Percentiles rank a stretch among this genome's conserved stretches.
These are phyloP conservation scores for Hordeum pubiflorum DNA, from an alignment of 202 grass and related monocot genomes.

Conservation along the genomic window DNA sequence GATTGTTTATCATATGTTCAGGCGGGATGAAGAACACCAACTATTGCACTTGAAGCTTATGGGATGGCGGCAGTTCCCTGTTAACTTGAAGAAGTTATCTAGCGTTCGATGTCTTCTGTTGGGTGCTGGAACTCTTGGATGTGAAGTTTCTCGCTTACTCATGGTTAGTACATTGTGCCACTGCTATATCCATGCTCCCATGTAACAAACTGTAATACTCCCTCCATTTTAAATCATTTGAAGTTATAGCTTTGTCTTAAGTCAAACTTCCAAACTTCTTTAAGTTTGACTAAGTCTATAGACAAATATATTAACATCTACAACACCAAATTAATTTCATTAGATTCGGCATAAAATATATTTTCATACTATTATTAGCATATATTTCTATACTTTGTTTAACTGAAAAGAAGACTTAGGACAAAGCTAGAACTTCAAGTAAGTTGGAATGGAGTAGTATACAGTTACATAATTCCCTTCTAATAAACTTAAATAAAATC, in stretches of 20 bases:
- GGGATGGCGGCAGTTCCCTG: conserved; percentile 91
- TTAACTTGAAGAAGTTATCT: conserved; percentile 54
- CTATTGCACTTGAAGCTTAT: conserved; percentile 95
- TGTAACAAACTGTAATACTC: background rate
- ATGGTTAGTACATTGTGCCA: conserved; percentile 48
- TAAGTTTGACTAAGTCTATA: too few relatives aligned
- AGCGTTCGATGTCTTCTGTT: conserved; percentile 53
- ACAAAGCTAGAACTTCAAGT: too few relatives aligned
- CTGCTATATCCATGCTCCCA: background rate
- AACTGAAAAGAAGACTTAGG: too few relatives aligned
- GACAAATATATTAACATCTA: too few relatives aligned
- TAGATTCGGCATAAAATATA: too few relatives aligned
- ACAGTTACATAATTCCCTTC: background rate
- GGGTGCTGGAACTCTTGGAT: conserved; percentile 85
- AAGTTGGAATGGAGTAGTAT: too few relatives aligned
- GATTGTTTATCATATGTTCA: conserved; percentile 32
- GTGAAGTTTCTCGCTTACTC: conserved; percentile 89
- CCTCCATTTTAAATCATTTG: too few relatives aligned
- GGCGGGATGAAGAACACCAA: conserved; percentile 60
- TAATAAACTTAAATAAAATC: background rate
- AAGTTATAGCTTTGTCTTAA: too few relatives aligned
- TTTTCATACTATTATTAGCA: too few relatives aligned
- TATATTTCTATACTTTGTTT: too few relatives aligned
- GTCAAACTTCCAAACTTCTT: too few relatives aligned
- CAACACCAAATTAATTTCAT: too few relatives aligned